Evolutionary conservation across 2,329 filamentous ascomycete species (phyloP).

Genomic region (Fusarium staphyleae): DNA sequence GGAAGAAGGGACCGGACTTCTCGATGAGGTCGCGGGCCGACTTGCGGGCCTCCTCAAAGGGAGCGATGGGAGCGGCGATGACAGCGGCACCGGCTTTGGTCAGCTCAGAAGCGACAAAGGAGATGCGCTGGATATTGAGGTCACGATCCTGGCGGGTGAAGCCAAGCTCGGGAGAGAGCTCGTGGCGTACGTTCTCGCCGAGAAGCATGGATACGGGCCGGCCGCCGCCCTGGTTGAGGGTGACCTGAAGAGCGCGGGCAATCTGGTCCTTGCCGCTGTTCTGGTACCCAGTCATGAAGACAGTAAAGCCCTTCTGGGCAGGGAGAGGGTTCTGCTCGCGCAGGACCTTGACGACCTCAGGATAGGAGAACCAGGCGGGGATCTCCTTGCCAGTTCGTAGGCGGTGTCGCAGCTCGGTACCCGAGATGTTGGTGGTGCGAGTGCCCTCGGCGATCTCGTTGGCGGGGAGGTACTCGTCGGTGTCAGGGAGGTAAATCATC

Average conservation of each 20-base stretch:
- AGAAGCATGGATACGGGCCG: constrained; percentile 93
- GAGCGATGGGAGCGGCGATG: constrained; percentile 95
- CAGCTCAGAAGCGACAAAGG: constrained; percentile 93
- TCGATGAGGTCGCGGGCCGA: constrained; percentile 85
- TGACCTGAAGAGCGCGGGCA: constrained; percentile 93
- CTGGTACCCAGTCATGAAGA: constrained; percentile 96
- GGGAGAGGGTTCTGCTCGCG: constrained; percentile 95
- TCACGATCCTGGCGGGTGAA: constrained; percentile 93
- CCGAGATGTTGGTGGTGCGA: constrained; percentile 87
- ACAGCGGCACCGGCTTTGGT: constrained; percentile 93
- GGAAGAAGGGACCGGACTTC: constrained; percentile 90
- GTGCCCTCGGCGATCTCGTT: constrained; percentile 86
- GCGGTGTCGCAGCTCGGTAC: constrained; percentile 89
- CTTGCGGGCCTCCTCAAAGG: constrained; percentile 80
- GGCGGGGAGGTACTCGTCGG: constrained; percentile 93
- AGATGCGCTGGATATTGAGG: constrained; percentile 94
- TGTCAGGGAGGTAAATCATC: constrained; percentile 98
- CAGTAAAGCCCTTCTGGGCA: constrained; percentile 91
- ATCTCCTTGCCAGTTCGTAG: constrained; percentile 93
- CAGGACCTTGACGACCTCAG: constrained; percentile 95
- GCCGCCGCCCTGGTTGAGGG: constrained; percentile 96
- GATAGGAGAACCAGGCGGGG: constrained; percentile 99
- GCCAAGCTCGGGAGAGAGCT: constrained; percentile 93
- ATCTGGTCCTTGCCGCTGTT: constrained; percentile 98
- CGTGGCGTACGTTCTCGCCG: constrained; percentile 91